Evolutionary conservation across 1,284 basidiomycete species (phyloP), one percentile per base, ranked within the genome.

Genomic region (Takashimella tepidaria): DNA sequence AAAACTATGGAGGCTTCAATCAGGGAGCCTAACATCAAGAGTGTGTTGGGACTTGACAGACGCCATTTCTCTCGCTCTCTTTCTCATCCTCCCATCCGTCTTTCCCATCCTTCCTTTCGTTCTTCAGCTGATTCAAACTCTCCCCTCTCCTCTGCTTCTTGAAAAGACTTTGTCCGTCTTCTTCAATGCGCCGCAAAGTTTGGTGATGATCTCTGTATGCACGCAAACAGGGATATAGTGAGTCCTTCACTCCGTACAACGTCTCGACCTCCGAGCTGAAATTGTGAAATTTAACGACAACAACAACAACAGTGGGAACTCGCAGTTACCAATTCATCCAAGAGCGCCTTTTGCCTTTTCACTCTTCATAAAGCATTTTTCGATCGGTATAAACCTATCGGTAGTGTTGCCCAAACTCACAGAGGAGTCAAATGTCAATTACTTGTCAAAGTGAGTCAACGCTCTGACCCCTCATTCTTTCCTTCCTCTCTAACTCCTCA

Each of bases 221-320:
- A 70, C 47, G 72, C 70, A 4, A 65, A 63, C 23, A 54, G 60
- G 25, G 64, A 64, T 13, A 47, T 54, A 12, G 74, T 76, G 45
- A 57, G 63, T 54, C 8, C 11, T 21, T 4, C 10, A 47, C 20
- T 26, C 11, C 6, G 13, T n/a, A 1, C 37, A 4, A 54, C 51
- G 45, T 53, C 25, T 11, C 41, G 51, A 52, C 31, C 31, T n/a
- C n/a, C n/a, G n/a, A n/a, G n/a, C n/a, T n/a, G n/a, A n/a, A n/a
- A n/a, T n/a, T n/a, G n/a, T n/a, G n/a, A n/a, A n/a, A n/a, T n/a
- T n/a, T n/a, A n/a, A n/a, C n/a, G n/a, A n/a, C n/a, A n/a, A n/a
- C n/a, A n/a, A n/a, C n/a, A n/a, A n/a, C n/a, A n/a, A n/a, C 45
- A 72, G 70, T 74, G 70, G 70, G 72, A 74, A 43, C 49, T 74